phyloP scores from a whole-genome alignment of 2,329 filamentous ascomycete genomes.

The Plectosphaerella cucumerina region DNA sequence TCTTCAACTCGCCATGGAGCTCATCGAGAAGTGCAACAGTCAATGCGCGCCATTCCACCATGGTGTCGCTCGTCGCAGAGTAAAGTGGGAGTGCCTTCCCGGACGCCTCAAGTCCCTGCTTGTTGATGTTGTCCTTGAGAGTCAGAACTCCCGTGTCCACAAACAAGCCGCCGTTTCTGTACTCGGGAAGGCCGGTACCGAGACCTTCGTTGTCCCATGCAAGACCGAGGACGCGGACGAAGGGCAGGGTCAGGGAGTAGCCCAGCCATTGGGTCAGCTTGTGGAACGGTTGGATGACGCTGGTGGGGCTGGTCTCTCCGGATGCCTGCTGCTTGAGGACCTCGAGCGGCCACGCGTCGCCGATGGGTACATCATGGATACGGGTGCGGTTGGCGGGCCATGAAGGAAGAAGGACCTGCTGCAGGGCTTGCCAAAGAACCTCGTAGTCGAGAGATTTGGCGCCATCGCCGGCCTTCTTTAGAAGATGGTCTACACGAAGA shows the following conservation, averaged over 20 bases:
- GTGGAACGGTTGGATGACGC: constrained; percentile 76
- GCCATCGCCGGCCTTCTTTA: constrained; percentile 23
- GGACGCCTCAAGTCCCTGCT: constrained; percentile 62
- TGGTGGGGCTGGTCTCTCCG: constrained; percentile 14
- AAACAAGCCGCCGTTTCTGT: constrained; percentile 85
- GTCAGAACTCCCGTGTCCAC: constrained; percentile 79
- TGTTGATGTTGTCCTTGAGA: constrained; percentile 64
- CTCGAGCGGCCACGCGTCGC: constrained; percentile 45
- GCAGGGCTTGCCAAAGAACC: constrained; percentile 36
- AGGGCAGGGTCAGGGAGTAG: constrained; percentile 90
- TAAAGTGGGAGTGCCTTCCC: constrained; percentile 53
- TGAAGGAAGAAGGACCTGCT: constrained; percentile 39
- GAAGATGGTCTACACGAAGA: constrained; percentile 29
- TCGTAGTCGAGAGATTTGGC: constrained; percentile 29
- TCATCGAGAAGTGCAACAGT: constrained; percentile 57
- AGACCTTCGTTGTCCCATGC: constrained; percentile 78
- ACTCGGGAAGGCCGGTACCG: constrained; percentile 84
- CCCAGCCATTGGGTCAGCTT: constrained; percentile 94
- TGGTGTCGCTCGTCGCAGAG: constrained; percentile 54
- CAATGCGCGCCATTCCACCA: constrained; percentile 63
- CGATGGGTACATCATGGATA: constrained; percentile 36
- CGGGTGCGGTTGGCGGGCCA: constrained; percentile 51
- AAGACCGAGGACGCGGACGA: constrained; percentile 75
- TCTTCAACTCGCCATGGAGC: constrained; percentile 43
- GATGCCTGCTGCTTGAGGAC: constrained; percentile 14